Percentiles rank a stretch among this genome's conserved stretches.
Conservation (phyloP, 257 asterid species). For the Paraleonurus japonicus region DNA sequence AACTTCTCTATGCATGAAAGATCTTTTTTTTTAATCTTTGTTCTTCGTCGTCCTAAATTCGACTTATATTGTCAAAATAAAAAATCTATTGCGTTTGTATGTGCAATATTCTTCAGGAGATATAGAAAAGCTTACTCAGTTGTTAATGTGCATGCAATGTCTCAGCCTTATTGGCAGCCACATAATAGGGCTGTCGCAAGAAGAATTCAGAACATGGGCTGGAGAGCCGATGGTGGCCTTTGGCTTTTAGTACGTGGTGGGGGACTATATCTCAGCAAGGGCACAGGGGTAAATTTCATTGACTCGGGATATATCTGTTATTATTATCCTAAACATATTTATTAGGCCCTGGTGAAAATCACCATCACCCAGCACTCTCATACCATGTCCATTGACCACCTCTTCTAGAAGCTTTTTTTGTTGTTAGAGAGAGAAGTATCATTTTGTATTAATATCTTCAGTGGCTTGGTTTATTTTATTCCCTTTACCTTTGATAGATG, state of each 20-base stretch:
- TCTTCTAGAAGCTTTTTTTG: not conserved
- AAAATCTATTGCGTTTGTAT: not conserved
- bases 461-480: not conserved
- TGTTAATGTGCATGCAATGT: conserved; percentile 18
- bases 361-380: not conserved
- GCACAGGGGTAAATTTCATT: conserved; percentile 70
- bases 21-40: not conserved
- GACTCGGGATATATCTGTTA: not conserved
- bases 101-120: conserved; percentile 16
- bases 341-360: not conserved
- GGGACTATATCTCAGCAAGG: conserved; percentile 94
- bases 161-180: conserved; percentile 96
- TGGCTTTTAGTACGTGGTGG: conserved; percentile 99
- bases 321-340: not conserved
- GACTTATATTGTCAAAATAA: not conserved
- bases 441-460: conserved; percentile 3
- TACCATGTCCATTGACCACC: not conserved
- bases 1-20: not conserved
- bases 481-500: not conserved
- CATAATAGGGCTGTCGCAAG: conserved; percentile 95
- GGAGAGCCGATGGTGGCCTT: conserved; percentile 99
- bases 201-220: conserved; percentile 96
- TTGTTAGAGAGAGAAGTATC: not conserved
- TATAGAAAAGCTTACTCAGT: conserved; percentile 15
- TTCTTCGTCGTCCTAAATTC: not conserved